Evolutionary conservation across 148 eudicot species (phyloP).

Genomic region (Hydrangea macrophylla): DNA sequence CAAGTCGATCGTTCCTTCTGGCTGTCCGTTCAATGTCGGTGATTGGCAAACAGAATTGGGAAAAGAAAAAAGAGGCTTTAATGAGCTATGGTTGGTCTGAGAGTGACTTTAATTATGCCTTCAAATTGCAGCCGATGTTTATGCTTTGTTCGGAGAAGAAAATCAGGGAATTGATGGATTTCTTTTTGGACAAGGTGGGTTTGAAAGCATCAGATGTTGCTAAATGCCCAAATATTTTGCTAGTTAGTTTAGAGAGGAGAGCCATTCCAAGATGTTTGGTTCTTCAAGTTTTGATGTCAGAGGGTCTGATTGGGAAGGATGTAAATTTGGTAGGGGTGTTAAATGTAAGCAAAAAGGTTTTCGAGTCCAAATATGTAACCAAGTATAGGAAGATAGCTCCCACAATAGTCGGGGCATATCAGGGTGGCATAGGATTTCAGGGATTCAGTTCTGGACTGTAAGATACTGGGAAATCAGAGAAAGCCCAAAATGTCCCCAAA

Average conservation of each 20-base stretch:
- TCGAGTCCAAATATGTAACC: not conserved
- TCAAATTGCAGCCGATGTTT: not conserved
- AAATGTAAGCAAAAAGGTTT: not conserved
- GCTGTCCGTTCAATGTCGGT: not conserved
- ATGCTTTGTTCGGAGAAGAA: not conserved
- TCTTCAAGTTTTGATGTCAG: not conserved
- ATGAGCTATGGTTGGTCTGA: slow-evolving; percentile 1
- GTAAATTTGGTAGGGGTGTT: not conserved
- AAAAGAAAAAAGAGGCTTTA: not conserved
- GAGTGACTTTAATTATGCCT: not conserved
- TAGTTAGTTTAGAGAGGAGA: not conserved
- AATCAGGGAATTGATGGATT: not conserved
- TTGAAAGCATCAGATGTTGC: not conserved
- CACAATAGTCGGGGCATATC: not conserved
- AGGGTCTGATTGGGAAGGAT: not conserved
- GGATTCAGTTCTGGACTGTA: not conserved
- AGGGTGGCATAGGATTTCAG: not conserved
- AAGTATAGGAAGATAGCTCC: not conserved
- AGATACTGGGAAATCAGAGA: not conserved
- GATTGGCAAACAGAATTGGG: not conserved
- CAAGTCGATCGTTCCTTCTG: not conserved
- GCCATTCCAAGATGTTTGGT: not conserved
- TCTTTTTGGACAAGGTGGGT: not conserved
- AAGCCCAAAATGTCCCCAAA: not conserved
- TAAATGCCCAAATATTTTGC: not conserved